Evolutionary conservation across 202 grass and related monocot genomes (phyloP).

Genomic region (Cymbopogon flexuosus): DNA sequence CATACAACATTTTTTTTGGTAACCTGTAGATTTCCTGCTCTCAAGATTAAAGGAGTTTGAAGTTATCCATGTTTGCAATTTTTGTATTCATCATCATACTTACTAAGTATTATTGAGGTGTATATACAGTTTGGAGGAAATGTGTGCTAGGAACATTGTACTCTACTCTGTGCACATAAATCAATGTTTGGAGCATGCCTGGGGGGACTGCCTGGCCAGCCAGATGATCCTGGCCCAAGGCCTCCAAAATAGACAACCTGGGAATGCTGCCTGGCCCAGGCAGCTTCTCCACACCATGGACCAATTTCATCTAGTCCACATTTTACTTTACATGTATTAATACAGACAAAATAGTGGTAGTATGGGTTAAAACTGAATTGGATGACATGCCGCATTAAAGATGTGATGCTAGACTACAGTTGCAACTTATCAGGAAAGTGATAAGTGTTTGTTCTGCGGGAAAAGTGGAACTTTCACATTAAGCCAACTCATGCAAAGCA

Average conservation of each 20-base stretch:
- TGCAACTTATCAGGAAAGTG: not conserved
- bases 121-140: conserved; percentile 3
- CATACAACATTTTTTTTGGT: not conserved
- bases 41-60: conserved; percentile 4
- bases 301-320: not conserved
- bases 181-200: not conserved
- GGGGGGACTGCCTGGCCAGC: not conserved
- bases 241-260: not conserved
- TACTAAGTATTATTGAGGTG: not conserved
- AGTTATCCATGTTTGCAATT: conserved; percentile 16
- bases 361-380: not conserved
- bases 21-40: not conserved
- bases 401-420: not conserved
- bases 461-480: conserved; percentile 7
- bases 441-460: not conserved
- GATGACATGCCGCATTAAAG: not conserved
- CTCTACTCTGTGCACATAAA: not conserved
- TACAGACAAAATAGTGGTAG: not conserved
- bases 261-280: not conserved
- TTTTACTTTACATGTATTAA: not conserved
- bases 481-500: conserved; percentile 23
- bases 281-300: not conserved
- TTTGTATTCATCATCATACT: conserved; percentile 1
- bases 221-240: not conserved
- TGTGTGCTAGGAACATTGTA: not conserved